Conservation (phyloP, 306 rosid species). For the Parietaria judaica region DNA sequence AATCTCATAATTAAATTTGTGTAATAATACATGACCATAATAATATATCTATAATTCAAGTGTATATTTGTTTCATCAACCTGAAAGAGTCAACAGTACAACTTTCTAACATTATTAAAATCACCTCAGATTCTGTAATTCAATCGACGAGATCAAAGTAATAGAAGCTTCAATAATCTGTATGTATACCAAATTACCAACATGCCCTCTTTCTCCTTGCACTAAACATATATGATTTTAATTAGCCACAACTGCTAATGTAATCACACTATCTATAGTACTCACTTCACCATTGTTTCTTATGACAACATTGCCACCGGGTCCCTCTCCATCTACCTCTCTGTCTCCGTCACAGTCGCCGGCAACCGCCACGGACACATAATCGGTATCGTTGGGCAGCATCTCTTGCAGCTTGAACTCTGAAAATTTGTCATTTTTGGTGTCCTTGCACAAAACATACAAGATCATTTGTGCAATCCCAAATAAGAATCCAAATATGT, state of each 20-base stretch:
- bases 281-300: background rate
- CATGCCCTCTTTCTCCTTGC: background rate
- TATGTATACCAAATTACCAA: too few relatives aligned
- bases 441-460: constrained; percentile 25
- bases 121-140: too few relatives aligned
- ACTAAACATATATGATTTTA: background rate
- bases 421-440: constrained; percentile 8
- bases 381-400: constrained; percentile 1
- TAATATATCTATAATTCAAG: too few relatives aligned
- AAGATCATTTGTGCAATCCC: constrained; percentile 36
- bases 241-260: background rate
- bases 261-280: background rate
- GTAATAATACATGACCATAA: too few relatives aligned
- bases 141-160: too few relatives aligned
- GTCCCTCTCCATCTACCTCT: too few relatives aligned
- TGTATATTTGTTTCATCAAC: too few relatives aligned
- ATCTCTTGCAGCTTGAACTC: constrained; percentile 13
- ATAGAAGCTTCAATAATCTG: too few relatives aligned
- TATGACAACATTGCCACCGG: background rate
- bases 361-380: background rate
- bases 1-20: too few relatives aligned
- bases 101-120: background rate
- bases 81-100: too few relatives aligned
- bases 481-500: constrained; percentile 26
- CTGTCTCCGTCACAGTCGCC: background rate